These are phyloP conservation scores for Colletotrichum tanaceti DNA, from an alignment of 2,329 filamentous ascomycete genomes.

Conservation along the genomic window DNA sequence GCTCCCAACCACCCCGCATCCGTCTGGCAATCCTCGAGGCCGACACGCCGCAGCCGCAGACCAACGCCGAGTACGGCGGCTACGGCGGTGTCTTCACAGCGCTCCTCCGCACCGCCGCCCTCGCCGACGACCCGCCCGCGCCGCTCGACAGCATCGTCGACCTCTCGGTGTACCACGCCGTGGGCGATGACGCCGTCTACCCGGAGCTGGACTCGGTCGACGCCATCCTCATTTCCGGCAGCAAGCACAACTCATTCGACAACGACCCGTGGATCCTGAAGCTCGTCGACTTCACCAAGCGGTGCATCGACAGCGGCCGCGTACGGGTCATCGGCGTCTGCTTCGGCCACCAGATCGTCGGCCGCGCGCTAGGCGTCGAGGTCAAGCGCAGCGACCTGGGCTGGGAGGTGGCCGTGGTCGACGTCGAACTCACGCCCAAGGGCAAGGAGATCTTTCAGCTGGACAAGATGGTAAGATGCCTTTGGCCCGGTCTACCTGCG, in stretches of 20 bases:
- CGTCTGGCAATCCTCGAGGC: constrained; percentile 90
- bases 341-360: constrained; percentile 89
- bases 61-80: constrained; percentile 72
- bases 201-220: constrained; percentile 81
- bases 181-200: constrained; percentile 73
- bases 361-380: constrained; percentile 74
- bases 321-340: constrained; percentile 84
- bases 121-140: constrained; percentile 55
- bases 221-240: constrained; percentile 83
- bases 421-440: constrained; percentile 73
- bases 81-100: constrained; percentile 79
- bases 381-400: constrained; percentile 75
- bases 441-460: constrained; percentile 79
- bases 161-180: constrained; percentile 77
- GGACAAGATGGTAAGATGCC: constrained; percentile 63
- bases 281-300: constrained; percentile 75
- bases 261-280: constrained; percentile 80
- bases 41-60: constrained; percentile 78
- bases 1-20: constrained; percentile 58
- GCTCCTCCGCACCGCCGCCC: constrained; percentile 67
- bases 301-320: constrained; percentile 68
- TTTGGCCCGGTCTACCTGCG: neutral
- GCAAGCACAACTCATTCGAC: constrained; percentile 79
- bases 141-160: constrained; percentile 61
- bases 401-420: constrained; percentile 85